phyloP scores from a whole-genome alignment of 768 basidiomycete species.

The Roridomyces roridus region DNA sequence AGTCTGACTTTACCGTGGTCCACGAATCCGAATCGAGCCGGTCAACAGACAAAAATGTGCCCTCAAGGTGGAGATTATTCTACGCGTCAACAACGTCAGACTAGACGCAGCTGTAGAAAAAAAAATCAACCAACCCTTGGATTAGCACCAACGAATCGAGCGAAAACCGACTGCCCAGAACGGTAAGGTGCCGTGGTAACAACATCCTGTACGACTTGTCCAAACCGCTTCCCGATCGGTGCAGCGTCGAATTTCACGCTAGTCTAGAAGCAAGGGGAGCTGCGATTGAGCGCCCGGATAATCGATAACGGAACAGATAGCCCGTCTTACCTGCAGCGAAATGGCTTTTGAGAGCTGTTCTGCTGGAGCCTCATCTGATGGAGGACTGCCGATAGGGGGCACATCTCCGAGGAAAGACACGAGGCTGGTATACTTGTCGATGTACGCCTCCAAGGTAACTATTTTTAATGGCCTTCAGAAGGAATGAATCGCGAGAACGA shows the following conservation, averaged over 20 bases:
- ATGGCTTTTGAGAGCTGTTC: constrained; percentile 52
- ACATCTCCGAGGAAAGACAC: constrained; percentile 48
- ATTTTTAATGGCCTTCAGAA: background rate
- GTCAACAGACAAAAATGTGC: constrained; percentile 55
- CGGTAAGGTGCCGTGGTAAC: constrained; percentile 35
- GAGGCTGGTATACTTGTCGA: constrained; percentile 56
- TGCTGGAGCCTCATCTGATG: constrained; percentile 52
- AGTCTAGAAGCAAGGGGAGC: constrained; percentile 38
- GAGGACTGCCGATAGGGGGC: constrained; percentile 33
- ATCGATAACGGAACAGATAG: too few relatives aligned
- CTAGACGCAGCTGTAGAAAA: background rate
- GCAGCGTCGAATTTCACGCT: constrained; percentile 50
- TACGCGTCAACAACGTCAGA: constrained; percentile 22
- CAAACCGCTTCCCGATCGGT: constrained; percentile 47
- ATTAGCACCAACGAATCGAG: constrained; percentile 58
- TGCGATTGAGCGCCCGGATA: too few relatives aligned
- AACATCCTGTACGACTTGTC: constrained; percentile 50
- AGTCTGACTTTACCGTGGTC: constrained; percentile 52
- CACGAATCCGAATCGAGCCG: constrained; percentile 38
- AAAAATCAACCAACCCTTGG: constrained; percentile 53
- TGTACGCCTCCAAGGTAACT: constrained; percentile 62
- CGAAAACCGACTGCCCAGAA: constrained; percentile 50
- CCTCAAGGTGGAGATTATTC: constrained; percentile 63
- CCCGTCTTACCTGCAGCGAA: constrained; percentile 51
- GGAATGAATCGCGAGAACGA: background rate